Percentiles rank a stretch among this genome's conserved stretches.
Evolutionary conservation across 2,329 filamentous ascomycete genomes (phyloP).

Genomic region (Fusarium coicis): DNA sequence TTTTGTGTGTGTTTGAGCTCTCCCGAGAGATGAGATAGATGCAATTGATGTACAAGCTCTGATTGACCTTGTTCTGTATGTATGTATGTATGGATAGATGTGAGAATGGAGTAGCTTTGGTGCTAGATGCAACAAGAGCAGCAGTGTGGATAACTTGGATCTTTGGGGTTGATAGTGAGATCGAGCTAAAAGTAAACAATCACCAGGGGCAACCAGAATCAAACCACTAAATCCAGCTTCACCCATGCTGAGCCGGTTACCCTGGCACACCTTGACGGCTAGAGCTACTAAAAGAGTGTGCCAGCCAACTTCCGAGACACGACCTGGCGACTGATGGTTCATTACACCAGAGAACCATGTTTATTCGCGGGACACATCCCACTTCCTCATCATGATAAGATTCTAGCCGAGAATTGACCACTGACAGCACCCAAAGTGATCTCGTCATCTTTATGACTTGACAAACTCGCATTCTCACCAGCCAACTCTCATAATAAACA

Average conservation of each 20-base stretch:
- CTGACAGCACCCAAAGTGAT: background rate
- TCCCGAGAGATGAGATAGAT: constrained; percentile 19
- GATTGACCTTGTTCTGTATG: constrained; percentile 20
- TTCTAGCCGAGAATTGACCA: background rate
- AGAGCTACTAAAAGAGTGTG: constrained; percentile 1
- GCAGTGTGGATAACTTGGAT: constrained; percentile 31
- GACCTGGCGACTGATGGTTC: constrained; percentile 19
- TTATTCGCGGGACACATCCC: constrained; percentile 3
- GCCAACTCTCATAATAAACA: background rate
- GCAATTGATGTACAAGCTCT: constrained; percentile 21
- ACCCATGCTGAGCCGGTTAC: constrained; percentile 17
- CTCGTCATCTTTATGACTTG: background rate
- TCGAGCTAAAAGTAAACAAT: constrained; percentile 29
- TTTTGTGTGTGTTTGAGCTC: constrained; percentile 16
- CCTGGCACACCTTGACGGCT: constrained; percentile 22
- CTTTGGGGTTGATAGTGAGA: constrained; percentile 25
- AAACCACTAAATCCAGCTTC: constrained; percentile 23
- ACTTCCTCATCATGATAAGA: background rate
- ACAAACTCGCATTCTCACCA: background rate
- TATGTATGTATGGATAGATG: background rate
- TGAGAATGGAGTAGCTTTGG: constrained; percentile 31
- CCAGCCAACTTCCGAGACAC: constrained; percentile 36
- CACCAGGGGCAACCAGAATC: constrained; percentile 20
- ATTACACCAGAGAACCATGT: constrained; percentile 7
- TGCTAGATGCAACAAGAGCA: constrained; percentile 39